Evolutionary conservation across 2,329 filamentous ascomycete species (phyloP).

Genomic region (Curvularia sp.): DNA sequence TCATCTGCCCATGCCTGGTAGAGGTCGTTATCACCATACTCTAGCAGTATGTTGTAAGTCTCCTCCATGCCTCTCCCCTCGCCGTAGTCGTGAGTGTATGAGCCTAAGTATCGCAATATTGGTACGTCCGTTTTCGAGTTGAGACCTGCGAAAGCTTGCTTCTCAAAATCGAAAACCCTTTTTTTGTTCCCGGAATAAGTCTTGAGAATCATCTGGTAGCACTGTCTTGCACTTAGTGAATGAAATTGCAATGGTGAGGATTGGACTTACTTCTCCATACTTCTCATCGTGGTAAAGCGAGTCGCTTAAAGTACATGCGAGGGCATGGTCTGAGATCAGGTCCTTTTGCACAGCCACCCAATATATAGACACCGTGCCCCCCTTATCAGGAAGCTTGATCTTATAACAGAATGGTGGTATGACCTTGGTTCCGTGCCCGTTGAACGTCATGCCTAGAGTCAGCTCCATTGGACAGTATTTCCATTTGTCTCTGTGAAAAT

Average conservation of each 20-base stretch:
- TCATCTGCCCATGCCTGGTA: slow-evolving; percentile 36
- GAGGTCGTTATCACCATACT: slow-evolving; percentile 48
- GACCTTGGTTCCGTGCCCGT: neutral
- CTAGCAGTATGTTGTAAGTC: slow-evolving; percentile 45
- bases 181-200: slow-evolving; percentile 26
- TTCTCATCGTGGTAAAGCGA: neutral
- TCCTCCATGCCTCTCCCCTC: neutral
- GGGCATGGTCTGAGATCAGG: neutral
- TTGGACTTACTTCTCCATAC: neutral
- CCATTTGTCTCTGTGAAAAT: slow-evolving; percentile 2
- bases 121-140: slow-evolving; percentile 17
- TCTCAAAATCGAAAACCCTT: slow-evolving; percentile 38
- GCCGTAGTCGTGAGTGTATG: slow-evolving; percentile 27
- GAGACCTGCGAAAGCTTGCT: slow-evolving; percentile 38
- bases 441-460: neutral
- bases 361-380: neutral
- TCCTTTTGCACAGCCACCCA: neutral
- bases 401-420: neutral
- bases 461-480: neutral
- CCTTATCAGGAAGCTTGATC: neutral
- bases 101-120: slow-evolving; percentile 43
- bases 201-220: slow-evolving; percentile 44
- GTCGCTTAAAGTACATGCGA: neutral
- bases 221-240: neutral
- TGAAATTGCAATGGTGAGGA: too few species aligned